These are phyloP conservation scores for Tolypocladium amazonense DNA, from an alignment of 2,329 filamentous ascomycete genomes.

Conservation along the genomic window DNA sequence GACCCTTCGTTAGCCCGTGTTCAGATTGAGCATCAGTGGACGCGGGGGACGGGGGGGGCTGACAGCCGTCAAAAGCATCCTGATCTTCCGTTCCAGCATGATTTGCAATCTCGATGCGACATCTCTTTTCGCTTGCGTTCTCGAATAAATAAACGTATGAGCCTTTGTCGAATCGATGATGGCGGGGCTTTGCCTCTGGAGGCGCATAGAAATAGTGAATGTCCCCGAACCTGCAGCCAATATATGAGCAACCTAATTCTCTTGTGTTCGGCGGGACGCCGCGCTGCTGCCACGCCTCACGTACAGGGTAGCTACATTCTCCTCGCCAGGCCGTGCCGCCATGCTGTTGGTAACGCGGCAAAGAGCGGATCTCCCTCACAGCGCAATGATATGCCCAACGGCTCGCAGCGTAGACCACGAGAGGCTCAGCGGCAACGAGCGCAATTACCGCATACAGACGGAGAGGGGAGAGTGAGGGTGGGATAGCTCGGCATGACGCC, in stretches of 20 bases:
- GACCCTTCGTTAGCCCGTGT: slow-evolving; percentile 2
- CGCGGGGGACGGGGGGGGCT: slow-evolving; percentile 18
- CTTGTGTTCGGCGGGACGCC: not conserved
- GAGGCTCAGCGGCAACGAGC: not conserved
- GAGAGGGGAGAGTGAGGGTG: not conserved
- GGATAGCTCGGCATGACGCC: not conserved
- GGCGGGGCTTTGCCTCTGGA: slow-evolving; percentile 55
- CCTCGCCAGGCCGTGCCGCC: slow-evolving; percentile 36
- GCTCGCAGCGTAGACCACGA: not conserved
- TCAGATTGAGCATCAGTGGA: slow-evolving; percentile 2
- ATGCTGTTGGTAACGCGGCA: slow-evolving; percentile 16
- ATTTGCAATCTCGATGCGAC: slow-evolving; percentile 68
- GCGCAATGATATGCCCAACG: not conserved
- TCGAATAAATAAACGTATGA: slow-evolving; percentile 77
- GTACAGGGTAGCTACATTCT: slow-evolving; percentile 41
- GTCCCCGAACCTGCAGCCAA: slow-evolving; percentile 54
- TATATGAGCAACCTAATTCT: not conserved
- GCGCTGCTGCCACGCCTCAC: slow-evolving; percentile 9
- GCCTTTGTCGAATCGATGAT: slow-evolving; percentile 70
- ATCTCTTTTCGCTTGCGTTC: slow-evolving; percentile 54
- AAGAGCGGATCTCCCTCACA: not conserved
- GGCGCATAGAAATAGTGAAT: slow-evolving; percentile 69
- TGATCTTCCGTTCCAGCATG: slow-evolving; percentile 64
- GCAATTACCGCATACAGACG: not conserved
- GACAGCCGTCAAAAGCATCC: slow-evolving; percentile 69